phyloP scores from a whole-genome alignment of 2,329 filamentous ascomycete genomes.

The Metarhizium guizhouense region DNA sequence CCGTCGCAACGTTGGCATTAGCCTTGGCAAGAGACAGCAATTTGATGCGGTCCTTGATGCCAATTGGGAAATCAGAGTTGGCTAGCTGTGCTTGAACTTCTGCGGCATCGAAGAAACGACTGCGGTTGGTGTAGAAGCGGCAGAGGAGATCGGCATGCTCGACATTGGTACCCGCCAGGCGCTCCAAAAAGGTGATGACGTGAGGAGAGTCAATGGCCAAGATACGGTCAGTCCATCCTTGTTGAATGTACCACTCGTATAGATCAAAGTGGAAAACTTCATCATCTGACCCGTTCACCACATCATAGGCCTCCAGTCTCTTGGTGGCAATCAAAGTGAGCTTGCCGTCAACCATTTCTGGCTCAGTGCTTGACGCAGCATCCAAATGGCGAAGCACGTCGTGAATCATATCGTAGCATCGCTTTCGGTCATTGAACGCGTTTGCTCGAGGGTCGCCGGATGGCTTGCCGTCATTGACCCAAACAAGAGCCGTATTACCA shows the following conservation, averaged over 20 bases:
- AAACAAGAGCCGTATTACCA: constrained; percentile 74
- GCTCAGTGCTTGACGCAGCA: constrained; percentile 55
- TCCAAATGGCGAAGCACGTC: constrained; percentile 73
- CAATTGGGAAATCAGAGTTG: constrained; percentile 68
- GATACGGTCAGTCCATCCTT: constrained; percentile 77
- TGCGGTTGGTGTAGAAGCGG: constrained; percentile 80
- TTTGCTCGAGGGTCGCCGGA: constrained; percentile 58
- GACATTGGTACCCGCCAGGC: constrained; percentile 62
- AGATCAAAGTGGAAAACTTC: constrained; percentile 92
- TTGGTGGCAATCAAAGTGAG: constrained; percentile 68
- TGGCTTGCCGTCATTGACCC: constrained; percentile 78
- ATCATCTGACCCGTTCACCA: constrained; percentile 80
- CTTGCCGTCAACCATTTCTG: constrained; percentile 69
- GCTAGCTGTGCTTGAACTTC: constrained; percentile 78
- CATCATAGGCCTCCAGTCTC: constrained; percentile 77
- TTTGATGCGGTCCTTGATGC: constrained; percentile 78
- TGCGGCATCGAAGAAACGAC: constrained; percentile 78
- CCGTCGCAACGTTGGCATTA: constrained; percentile 78
- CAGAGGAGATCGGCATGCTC: constrained; percentile 85
- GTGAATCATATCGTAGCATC: constrained; percentile 83
- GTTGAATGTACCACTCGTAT: constrained; percentile 94
- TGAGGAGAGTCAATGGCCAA: constrained; percentile 77
- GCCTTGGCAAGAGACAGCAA: constrained; percentile 86
- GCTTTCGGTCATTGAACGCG: constrained; percentile 61
- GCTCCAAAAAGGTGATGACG: constrained; percentile 76